phyloP scores from a whole-genome alignment of 1,284 basidiomycete species.

The Wallemia ichthyophaga region DNA sequence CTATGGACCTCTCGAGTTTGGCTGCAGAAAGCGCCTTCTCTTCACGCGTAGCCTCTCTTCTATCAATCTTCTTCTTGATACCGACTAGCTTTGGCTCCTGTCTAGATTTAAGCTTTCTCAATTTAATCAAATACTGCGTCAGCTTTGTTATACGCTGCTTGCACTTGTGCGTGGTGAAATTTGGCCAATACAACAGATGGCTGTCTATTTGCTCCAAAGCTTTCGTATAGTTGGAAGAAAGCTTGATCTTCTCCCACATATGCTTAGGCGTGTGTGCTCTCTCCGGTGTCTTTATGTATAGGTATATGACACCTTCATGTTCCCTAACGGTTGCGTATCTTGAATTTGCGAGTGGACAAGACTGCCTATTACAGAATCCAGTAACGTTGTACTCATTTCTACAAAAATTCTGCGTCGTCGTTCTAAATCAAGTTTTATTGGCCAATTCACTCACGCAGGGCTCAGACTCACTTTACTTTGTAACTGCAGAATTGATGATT shows the following conservation, averaged over 20 bases:
- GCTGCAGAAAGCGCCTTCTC: conserved; percentile 83
- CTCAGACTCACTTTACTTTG: conserved; percentile 65
- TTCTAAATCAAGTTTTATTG: conserved; percentile 22
- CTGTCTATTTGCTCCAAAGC: conserved; percentile 85
- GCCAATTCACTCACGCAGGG: neutral
- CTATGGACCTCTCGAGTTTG: conserved; percentile 75
- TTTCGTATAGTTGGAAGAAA: conserved; percentile 79
- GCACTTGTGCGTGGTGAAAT: conserved; percentile 91
- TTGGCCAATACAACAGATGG: conserved; percentile 89
- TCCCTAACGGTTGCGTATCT: conserved; percentile 91
- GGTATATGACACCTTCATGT: conserved; percentile 57
- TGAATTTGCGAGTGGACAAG: conserved; percentile 88
- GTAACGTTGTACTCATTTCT: conserved; percentile 96
- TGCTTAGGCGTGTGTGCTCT: conserved; percentile 77
- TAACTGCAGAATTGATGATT: conserved; percentile 83
- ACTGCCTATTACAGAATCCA: conserved; percentile 83
- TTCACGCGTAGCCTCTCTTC: conserved; percentile 76
- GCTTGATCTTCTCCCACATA: conserved; percentile 88
- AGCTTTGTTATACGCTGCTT: conserved; percentile 98
- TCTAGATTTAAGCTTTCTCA: conserved; percentile 62
- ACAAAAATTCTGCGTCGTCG: conserved; percentile 85
- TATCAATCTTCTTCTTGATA: conserved; percentile 88
- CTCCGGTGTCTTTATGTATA: conserved; percentile 97
- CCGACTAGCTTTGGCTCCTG: conserved; percentile 77
- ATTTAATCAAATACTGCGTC: conserved; percentile 95